Base-by-base conservation (phyloP, 352 stramenopile species). In the Globisporangium ultimum region DNA sequence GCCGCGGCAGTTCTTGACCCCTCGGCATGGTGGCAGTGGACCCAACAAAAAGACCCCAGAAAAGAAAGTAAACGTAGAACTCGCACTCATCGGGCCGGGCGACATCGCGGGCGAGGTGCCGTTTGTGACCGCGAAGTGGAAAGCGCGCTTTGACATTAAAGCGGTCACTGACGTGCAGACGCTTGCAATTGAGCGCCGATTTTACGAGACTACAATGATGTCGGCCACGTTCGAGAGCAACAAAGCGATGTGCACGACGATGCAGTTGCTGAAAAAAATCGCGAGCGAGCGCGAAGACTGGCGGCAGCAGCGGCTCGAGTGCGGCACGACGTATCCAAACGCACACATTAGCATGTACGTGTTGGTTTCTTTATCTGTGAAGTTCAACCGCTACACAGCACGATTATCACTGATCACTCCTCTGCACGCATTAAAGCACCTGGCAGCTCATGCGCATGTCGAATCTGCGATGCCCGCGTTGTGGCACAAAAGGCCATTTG, bases 361-460 rank as follows among this genome's bases (percentile, higher is more conserved):
- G 24, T 32, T 32, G 24, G 24, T 32, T 32, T 32, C 24, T 32
- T 32, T 5, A 5, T 20, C 18, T 14, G 13, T 34, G 17, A 48
- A 45, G 13, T 22, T 21, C 34, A 40, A 43, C 55, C 24, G 24
- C 24, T 32, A 5, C 24, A 32, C n/a, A 5, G 24, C 24, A 32
- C 5, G 2, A 5, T 2, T 32, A 2, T 32, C 24, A 5, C 24
- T 32, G 2, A 32, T 32, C 24, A 32, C 24, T 32, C 5, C 24
- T 32, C 2, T 32, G 24, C 5, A 32, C 24, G 24, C 5, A 32
- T 32, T 32, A 4, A 42, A 91, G 81, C n/a, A 89, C 81, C 6
- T 89, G 75, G 70, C 73, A 88, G 38, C 62, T 91, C 17, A 87
- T 89, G 80, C 78, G 81, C 8, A 91, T 91, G 77, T 87, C 79